Evolutionary conservation across 352 stramenopile species (phyloP).

Genomic region (Phytophthora quininea): DNA sequence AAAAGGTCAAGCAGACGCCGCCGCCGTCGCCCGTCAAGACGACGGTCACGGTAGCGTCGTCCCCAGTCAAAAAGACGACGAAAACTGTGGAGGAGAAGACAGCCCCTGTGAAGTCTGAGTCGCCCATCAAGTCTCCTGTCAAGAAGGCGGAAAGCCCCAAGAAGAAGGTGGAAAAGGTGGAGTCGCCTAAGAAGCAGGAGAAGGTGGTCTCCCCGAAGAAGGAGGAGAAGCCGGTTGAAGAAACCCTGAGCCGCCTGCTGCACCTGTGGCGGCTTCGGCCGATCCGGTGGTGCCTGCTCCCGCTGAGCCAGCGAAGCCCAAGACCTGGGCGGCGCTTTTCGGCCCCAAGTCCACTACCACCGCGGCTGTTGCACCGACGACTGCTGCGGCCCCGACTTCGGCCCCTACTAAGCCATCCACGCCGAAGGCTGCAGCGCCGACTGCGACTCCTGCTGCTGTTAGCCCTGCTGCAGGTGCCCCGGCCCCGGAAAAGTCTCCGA

Average conservation of each 20-base stretch:
- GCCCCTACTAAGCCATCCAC: constrained; percentile 61
- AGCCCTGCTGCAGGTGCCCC: constrained; percentile 18
- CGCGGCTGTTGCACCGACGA: constrained; percentile 24
- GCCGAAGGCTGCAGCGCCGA: constrained; percentile 36
- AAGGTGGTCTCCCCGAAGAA: constrained; percentile 25
- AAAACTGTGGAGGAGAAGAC: not conserved
- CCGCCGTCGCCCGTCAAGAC: constrained; percentile 10
- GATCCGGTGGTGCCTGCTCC: constrained; percentile 33
- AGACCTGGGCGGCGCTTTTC: constrained; percentile 43
- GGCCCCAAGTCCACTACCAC: constrained; percentile 17
- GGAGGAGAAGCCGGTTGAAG: constrained; percentile 34
- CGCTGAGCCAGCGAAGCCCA: constrained; percentile 38
- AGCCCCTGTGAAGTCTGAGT: constrained; percentile 34
- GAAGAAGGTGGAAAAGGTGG: constrained; percentile 7
- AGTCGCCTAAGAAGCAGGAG: constrained; percentile 14
- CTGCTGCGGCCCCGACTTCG: constrained; percentile 17
- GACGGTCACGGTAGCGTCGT: constrained; percentile 9
- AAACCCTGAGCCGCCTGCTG: constrained; percentile 29
- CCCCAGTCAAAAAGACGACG: constrained; percentile 8
- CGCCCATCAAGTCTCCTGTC: constrained; percentile 35
- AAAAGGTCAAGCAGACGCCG: constrained; percentile 22
- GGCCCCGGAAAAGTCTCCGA: constrained; percentile 38
- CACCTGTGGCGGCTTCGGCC: constrained; percentile 32
- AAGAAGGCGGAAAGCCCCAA: constrained; percentile 22
- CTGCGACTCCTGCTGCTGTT: constrained; percentile 24